phyloP scores from a whole-genome alignment of 148 eudicot genomes.

The Rhododendron simsii region DNA sequence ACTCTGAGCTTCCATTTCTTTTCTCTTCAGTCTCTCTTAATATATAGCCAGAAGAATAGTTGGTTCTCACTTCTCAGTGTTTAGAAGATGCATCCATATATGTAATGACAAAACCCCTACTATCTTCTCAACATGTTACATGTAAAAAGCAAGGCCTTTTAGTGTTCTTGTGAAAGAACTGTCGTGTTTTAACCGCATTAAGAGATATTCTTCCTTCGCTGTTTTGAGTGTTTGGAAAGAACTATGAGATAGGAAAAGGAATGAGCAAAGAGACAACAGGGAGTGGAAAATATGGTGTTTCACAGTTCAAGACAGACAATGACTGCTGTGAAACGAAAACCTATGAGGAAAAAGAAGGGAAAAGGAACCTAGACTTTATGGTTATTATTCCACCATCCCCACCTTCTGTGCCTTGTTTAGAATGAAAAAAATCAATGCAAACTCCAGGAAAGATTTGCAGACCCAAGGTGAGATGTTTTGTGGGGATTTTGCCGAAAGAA shows the following conservation, averaged over 20 bases:
- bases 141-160: not conserved
- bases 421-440: not conserved
- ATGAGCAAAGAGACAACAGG: conserved; percentile 6
- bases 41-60: not conserved
- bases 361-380: conserved; percentile 14
- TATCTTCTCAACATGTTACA: not conserved
- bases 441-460: conserved; percentile 22
- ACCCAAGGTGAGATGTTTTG: conserved; percentile 34
- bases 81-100: not conserved
- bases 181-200: conserved; percentile 2
- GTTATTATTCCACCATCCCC: conserved; percentile 5
- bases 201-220: not conserved
- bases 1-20: not conserved
- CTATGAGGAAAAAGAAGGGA: not conserved
- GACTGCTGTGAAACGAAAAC: conserved; percentile 19
- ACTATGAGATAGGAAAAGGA: not conserved
- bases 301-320: conserved; percentile 13
- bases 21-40: not conserved
- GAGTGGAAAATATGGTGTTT: not conserved
- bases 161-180: not conserved
- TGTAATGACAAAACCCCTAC: not conserved
- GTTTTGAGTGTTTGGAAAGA: not conserved
- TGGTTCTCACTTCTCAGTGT: not conserved
- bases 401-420: conserved; percentile 6
- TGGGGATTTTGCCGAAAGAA: conserved; percentile 14